Percentiles rank a stretch among this genome's conserved stretches.
Evolutionary conservation across 495 filamentous ascomycete genomes (phyloP).

Genomic region (Umbilicaria muhlenbergii): DNA sequence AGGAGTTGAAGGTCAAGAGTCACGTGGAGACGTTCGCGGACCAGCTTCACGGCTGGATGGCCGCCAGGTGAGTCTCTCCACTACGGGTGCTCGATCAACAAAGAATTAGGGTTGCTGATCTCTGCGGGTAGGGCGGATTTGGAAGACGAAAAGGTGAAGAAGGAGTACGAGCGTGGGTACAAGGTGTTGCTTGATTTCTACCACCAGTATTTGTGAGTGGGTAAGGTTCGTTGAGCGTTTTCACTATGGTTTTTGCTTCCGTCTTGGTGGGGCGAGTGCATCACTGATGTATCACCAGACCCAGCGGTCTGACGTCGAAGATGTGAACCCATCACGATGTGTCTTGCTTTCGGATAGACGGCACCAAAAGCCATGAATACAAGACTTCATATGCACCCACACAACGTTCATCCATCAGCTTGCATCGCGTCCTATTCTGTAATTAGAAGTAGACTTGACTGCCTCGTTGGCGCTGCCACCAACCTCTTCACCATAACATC

Average conservation of each 20-base stretch:
- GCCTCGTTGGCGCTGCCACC: no score
- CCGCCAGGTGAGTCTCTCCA: conserved; percentile 34
- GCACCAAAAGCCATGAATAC: no score
- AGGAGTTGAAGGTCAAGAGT: conserved; percentile 47
- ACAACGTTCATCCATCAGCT: no score
- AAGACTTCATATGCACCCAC: no score
- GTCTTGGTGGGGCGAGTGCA: no score
- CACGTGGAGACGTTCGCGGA: conserved; percentile 66
- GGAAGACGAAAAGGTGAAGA: conserved; percentile 46
- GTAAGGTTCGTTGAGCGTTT: not conserved
- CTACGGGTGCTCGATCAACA: not conserved
- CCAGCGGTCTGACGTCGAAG: no score
- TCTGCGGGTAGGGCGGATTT: conserved; percentile 33
- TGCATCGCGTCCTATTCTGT: no score
- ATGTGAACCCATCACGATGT: no score
- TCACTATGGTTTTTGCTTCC: not conserved
- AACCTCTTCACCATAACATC: no score
- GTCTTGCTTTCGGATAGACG: no score
- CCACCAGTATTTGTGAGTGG: conserved; percentile 48
- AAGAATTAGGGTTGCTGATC: not conserved
- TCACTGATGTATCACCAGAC: no score
- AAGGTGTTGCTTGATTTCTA: conserved; percentile 60
- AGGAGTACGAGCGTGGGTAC: conserved; percentile 71
- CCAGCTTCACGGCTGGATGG: conserved; percentile 91
- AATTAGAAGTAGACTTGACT: no score